A percentile compares a stretch with the other conserved stretches of the same genome.
phyloP scores from a whole-genome alignment of 805 yeast genomes.

The Ogataea trehaloabstinens region DNA sequence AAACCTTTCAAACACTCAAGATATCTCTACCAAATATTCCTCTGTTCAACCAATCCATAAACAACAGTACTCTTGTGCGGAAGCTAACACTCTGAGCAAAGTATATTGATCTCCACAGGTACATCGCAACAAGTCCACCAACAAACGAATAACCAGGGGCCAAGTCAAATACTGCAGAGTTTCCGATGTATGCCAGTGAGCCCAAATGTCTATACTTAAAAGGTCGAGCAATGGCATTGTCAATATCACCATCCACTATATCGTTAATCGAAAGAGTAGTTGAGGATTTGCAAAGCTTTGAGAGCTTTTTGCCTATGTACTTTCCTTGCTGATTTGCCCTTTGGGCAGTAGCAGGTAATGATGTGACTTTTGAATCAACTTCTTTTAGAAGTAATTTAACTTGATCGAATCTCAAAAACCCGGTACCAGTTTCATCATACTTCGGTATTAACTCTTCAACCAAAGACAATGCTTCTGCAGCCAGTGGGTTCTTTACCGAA shows the following conservation, averaged over 20 bases:
- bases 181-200: conserved; percentile 66
- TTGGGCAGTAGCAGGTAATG: conserved; percentile 74
- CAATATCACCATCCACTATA: conserved; percentile 52
- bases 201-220: conserved; percentile 65
- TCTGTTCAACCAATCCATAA: conserved; percentile 69
- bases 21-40: conserved; percentile 55
- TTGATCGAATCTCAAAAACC: conserved; percentile 52
- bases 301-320: conserved; percentile 59
- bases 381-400: conserved; percentile 48
- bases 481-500: conserved; percentile 53
- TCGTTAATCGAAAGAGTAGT: conserved; percentile 43
- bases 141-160: conserved; percentile 59
- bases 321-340: conserved; percentile 71
- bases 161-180: conserved; percentile 66
- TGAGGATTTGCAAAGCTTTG: conserved; percentile 47
- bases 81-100: conserved; percentile 65
- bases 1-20: conserved; percentile 19
- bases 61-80: conserved; percentile 59
- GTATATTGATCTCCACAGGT: conserved; percentile 69
- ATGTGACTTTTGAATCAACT: conserved; percentile 61
- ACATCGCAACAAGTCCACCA: conserved; percentile 70
- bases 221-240: conserved; percentile 53
- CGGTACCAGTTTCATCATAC: conserved; percentile 47
- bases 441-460: conserved; percentile 51
- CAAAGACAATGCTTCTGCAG: conserved; percentile 52